Percentiles rank a stretch among this genome's conserved stretches.
Conservation (phyloP, 2,329 filamentous ascomycete species). For the Pyrenochaeta sp. region DNA sequence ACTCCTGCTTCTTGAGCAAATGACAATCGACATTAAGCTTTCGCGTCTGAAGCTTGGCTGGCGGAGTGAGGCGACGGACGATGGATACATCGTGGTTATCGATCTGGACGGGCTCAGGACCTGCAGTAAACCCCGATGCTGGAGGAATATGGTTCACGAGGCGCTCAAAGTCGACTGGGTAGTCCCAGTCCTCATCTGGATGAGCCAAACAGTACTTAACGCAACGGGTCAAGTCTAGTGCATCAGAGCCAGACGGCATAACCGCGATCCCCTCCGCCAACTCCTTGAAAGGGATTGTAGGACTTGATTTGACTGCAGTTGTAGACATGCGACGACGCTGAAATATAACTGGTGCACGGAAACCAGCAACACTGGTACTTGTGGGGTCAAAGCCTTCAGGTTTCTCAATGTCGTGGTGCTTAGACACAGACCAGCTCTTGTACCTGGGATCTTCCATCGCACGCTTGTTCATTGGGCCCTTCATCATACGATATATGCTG, state of each 20-base stretch:
- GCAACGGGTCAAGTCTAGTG: constrained; percentile 33
- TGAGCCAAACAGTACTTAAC: constrained; percentile 23
- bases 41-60: not conserved
- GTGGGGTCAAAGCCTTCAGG: constrained; percentile 14
- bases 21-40: constrained; percentile 7
- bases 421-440: constrained; percentile 21
- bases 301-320: not conserved
- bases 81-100: constrained; percentile 17
- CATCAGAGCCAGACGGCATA: constrained; percentile 23
- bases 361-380: constrained; percentile 26
- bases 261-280: constrained; percentile 20
- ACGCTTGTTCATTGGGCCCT: constrained; percentile 20
- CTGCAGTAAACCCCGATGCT: constrained; percentile 8
- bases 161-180: constrained; percentile 21
- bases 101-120: constrained; percentile 8
- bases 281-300: constrained; percentile 22
- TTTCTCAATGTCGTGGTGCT: constrained; percentile 12
- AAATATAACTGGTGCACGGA: constrained; percentile 12
- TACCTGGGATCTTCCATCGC: constrained; percentile 14
- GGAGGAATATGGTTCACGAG: constrained; percentile 10
- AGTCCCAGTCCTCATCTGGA: constrained; percentile 25
- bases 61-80: constrained; percentile 14
- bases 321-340: not conserved
- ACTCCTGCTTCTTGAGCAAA: constrained; percentile 3
- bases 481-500: constrained; percentile 26